Evolutionary conservation across 257 asterid genomes (phyloP).

Genomic region (Solanum stenotomum): DNA sequence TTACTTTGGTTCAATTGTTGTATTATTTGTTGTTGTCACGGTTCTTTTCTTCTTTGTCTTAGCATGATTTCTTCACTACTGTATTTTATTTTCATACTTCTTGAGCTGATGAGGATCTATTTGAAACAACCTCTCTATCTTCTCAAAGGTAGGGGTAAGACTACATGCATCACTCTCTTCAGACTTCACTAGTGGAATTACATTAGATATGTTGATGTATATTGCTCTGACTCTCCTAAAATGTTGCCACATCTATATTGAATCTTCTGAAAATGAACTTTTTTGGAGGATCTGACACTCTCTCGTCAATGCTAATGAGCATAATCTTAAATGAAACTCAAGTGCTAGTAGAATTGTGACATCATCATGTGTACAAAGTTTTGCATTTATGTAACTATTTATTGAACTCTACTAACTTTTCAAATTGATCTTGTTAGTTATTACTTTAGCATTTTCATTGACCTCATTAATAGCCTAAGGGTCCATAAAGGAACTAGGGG

Average conservation of each 20-base stretch:
- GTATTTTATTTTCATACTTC: neutral
- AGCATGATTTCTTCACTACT: neutral
- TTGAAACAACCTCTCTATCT: neutral
- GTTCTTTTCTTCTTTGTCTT: neutral
- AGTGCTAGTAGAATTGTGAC: neutral
- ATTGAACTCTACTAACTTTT: neutral
- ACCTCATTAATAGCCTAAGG: neutral
- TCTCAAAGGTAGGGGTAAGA: neutral
- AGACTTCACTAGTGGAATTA: neutral
- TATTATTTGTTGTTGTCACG: neutral
- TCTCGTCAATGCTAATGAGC: neutral
- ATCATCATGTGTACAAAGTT: neutral
- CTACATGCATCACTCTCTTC: neutral
- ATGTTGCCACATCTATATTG: neutral
- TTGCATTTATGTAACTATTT: neutral
- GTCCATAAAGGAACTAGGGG: neutral
- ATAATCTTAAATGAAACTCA: neutral
- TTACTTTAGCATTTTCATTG: neutral
- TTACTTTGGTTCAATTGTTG: neutral
- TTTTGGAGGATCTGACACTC: neutral
- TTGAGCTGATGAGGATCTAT: neutral
- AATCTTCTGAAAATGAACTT: neutral
- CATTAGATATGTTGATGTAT: neutral
- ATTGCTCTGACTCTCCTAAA: neutral
- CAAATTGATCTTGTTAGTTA: neutral